Evolutionary conservation across 108 stramenopile genomes (phyloP).

Genomic region (Stephanodiscus minutulus): DNA sequence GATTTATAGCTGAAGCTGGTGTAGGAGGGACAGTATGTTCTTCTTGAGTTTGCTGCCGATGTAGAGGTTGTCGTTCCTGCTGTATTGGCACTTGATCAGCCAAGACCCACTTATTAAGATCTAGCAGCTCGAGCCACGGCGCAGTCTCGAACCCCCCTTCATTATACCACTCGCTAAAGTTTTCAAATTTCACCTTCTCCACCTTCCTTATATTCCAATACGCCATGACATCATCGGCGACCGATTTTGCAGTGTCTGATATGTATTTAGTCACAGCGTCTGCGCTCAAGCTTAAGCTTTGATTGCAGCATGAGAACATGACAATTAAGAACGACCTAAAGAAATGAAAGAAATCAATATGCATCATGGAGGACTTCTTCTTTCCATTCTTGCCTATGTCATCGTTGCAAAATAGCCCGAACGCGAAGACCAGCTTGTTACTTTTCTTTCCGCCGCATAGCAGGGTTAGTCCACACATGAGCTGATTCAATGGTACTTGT

Average conservation of each 20-base stretch:
- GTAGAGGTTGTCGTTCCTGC: not conserved
- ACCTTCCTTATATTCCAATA: slow-evolving; percentile 71
- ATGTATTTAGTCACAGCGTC: slow-evolving; percentile 74
- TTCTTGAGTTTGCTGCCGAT: slow-evolving; percentile 4
- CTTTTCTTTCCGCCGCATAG: slow-evolving; percentile 87
- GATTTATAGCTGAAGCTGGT: slow-evolving; percentile 1
- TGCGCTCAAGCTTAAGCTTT: slow-evolving; percentile 78
- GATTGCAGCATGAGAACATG: slow-evolving; percentile 87
- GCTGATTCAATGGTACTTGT: slow-evolving; percentile 75
- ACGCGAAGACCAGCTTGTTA: slow-evolving; percentile 84
- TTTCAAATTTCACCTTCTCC: slow-evolving; percentile 85
- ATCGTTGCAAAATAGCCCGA: slow-evolving; percentile 74
- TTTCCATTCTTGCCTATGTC: slow-evolving; percentile 45
- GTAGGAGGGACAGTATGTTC: slow-evolving; percentile 8
- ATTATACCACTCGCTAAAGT: slow-evolving; percentile 96
- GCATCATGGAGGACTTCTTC: slow-evolving; percentile 54
- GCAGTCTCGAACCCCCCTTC: slow-evolving; percentile 90
- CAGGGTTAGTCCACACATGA: slow-evolving; percentile 89
- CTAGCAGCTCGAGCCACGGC: slow-evolving; percentile 95
- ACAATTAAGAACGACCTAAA: slow-evolving; percentile 84
- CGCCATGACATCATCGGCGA: slow-evolving; percentile 82
- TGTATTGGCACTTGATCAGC: slow-evolving; percentile 44
- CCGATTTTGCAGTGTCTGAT: slow-evolving; percentile 75
- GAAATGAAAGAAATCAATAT: slow-evolving; percentile 73
- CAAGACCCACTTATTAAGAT: slow-evolving; percentile 92